Evolutionary conservation across 495 filamentous ascomycete species (phyloP), one percentile per base, ranked within the genome.

Genomic region (Penicillium taxi): DNA sequence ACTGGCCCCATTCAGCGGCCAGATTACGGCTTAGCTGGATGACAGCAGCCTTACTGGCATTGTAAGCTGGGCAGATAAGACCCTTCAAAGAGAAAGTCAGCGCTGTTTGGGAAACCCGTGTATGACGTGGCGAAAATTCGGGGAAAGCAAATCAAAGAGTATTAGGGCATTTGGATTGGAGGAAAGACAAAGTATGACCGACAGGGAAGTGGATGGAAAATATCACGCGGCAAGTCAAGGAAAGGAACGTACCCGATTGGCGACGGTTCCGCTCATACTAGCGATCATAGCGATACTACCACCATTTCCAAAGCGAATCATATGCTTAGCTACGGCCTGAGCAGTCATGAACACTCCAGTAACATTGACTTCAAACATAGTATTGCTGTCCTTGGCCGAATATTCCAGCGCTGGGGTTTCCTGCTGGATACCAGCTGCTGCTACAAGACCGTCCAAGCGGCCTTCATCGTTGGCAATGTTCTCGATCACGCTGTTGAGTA

Each of bases 21-120:
- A 96, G 73, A 59, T 87, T 90, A 49, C 83, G 80, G 6, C 67
- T 79, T 4, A 95, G 78, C 52, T 94, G 88, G 58, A 94, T 51
- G 4, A 95, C 85, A 9, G 75, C 88, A 4, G 86, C 86, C 60
- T 95, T 95, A 53, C 81, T 86, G 33, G 87, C 81, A 52, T 95
- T 95, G 66, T 95, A 95, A 23, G 83, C 85, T 21, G 86, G 80
- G 55, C 75, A 81, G 49, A 77, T 78, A 22, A 79, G 70, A 33
- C 80, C 77, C 80, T 84, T 38, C 22, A 15, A 28, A 2, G 1
- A 16, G 11, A 9, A 19, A 23, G 20, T 39, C 25, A 42, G 35
- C 17, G 9, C 5, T 16, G n/a, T 9, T 17, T 15, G 38, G 32
- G 17, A n/a, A n/a, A n/a, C n/a, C n/a, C n/a, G n/a, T n/a, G 15